Evolutionary conservation across 768 basidiomycete genomes (phyloP).

Genomic region (Leccinum aurantiacum): DNA sequence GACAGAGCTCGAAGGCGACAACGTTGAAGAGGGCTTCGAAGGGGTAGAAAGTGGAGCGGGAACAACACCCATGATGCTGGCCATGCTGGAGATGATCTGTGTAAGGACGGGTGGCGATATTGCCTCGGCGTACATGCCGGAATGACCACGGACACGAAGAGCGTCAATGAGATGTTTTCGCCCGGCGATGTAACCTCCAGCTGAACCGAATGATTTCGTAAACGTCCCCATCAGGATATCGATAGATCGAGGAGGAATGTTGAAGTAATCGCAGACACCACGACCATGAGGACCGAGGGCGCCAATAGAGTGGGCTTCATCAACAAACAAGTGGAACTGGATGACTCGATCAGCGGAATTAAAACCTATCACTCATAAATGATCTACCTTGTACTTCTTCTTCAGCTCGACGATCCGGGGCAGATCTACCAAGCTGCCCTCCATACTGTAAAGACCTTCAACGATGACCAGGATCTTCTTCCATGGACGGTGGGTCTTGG

Average conservation of each 20-base stretch:
- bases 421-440: slow-evolving; percentile 89
- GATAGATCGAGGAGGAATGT: slow-evolving; percentile 72
- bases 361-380: slow-evolving; percentile 14
- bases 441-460: slow-evolving; percentile 98
- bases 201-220: slow-evolving; percentile 91
- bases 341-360: background rate
- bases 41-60: slow-evolving; percentile 31
- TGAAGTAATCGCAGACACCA: slow-evolving; percentile 94
- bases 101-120: slow-evolving; percentile 90
- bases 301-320: slow-evolving; percentile 97
- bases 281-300: slow-evolving; percentile 94
- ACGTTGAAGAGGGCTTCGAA: slow-evolving; percentile 24
- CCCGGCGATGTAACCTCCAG: slow-evolving; percentile 94
- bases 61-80: slow-evolving; percentile 90
- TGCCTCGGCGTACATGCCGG: slow-evolving; percentile 83
- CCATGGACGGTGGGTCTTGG: slow-evolving; percentile 98
- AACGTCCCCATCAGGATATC: slow-evolving; percentile 99
- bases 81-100: slow-evolving; percentile 91
- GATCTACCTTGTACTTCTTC: slow-evolving; percentile 84
- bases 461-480: slow-evolving; percentile 96
- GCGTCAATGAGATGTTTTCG: slow-evolving; percentile 76
- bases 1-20: slow-evolving; percentile 33
- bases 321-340: slow-evolving; percentile 93
- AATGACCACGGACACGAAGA: slow-evolving; percentile 78
- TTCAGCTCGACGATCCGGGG: slow-evolving; percentile 84